Conservation (phyloP, 495 filamentous ascomycete genomes). For the Talaromyces wortmannii region DNA sequence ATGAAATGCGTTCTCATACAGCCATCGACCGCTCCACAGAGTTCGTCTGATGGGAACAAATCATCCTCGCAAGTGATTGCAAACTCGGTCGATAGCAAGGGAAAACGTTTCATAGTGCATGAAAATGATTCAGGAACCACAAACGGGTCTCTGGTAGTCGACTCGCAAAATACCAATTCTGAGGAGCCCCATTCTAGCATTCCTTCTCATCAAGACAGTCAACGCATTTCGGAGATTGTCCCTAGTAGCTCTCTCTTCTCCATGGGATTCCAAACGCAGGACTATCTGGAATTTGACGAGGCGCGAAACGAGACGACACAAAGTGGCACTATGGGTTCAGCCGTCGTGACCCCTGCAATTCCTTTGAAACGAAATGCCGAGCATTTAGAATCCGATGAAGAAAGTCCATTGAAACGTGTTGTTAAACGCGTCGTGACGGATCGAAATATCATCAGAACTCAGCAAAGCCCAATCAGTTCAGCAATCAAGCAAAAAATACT, state of each 20-base stretch:
- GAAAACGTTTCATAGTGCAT: neutral
- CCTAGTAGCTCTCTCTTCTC: neutral
- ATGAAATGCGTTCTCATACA: no score
- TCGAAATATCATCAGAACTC: no score
- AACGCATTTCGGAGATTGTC: neutral
- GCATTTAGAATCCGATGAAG: neutral
- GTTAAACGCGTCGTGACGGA: no score
- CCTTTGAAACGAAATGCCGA: neutral
- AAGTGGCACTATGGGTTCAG: neutral
- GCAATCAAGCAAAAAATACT: neutral
- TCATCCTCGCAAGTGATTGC: conserved; percentile 22
- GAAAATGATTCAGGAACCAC: neutral
- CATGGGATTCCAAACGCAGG: neutral
- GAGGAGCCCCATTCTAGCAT: neutral
- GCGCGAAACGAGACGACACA: neutral
- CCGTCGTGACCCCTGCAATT: neutral
- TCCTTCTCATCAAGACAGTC: conserved; percentile 2
- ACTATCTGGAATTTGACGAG: neutral
- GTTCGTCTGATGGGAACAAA: conserved; percentile 22
- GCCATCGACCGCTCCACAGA: conserved; percentile 1
- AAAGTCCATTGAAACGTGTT: neutral
- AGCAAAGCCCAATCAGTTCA: neutral
- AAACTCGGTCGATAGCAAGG: neutral
- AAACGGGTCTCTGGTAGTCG: neutral
- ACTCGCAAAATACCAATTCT: conserved; percentile 1